Evolutionary conservation across 1,139 yeast genomes (phyloP), one percentile per base, ranked within the genome.

Genomic region (Candida tetrigidarum): DNA sequence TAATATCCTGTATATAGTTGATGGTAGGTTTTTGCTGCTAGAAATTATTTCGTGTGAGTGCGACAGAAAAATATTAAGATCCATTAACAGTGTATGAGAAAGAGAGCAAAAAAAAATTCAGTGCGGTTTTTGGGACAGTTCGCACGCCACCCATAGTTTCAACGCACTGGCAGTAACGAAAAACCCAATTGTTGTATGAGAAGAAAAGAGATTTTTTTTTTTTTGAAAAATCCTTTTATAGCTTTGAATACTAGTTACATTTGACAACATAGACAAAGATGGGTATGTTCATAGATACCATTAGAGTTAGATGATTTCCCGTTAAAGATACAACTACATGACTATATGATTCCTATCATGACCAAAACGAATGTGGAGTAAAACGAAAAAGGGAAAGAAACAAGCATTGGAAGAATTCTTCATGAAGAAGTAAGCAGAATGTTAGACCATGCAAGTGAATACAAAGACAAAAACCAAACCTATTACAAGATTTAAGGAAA

Each of bases 251-350:
- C 35, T 38, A 38, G 41, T 38, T 28, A 38, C 41, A 14, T 30
- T 38, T 30, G 41, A 38, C 18, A 32, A 28, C 35, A 42, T 41
- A 41, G 44, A 41, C 44, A 42, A 32, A 42, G 44, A 42, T 42
- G 44, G 44, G 44, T 42, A 42, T 42, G 44, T 42, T 26, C 28
- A 34, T 19, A 32, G 22, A 32, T 19, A 20, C 36, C 36, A 19
- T 32, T 10, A 10, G 12, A 7, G 11, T 10, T 29, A 7, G 18
- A 15, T 19, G 25, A 18, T 32, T 19, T 19, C 25, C 36, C 36
- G n/a, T n/a, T 10, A 22, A 15, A n/a, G 5, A 20, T 32, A 20
- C 14, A 30, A 16, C 18, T 5, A 30, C 8, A 18, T 18, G 18
- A 11, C 12, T 15, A 28, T 12, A 28, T 28, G 16, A 28, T 28